Evolutionary conservation across 805 yeast genomes (phyloP), one percentile per base, ranked within the genome.

Genomic region (Kockiozyma suomiensis): DNA sequence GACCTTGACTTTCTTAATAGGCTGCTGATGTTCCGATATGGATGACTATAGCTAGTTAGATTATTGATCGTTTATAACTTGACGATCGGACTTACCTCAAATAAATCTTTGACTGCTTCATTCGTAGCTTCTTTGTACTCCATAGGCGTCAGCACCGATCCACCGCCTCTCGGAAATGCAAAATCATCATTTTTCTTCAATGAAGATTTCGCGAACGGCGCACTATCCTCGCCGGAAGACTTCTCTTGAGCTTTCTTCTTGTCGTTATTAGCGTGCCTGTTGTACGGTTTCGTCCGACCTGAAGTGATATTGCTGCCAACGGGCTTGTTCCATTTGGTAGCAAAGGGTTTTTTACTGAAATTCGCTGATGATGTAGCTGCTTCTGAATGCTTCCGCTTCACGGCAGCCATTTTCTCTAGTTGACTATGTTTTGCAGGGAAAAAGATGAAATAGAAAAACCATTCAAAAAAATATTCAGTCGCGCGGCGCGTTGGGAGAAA

Each of bases 131-230:
- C 94, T 73, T 90, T 91, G 66, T 90, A 85, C 75, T 94, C 99
- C 66, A 94, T 77, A 5, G 98, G 91, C 2, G 96, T 83, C 70
- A 94, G 81, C 26, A 85, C 89, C 15, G 76, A 70, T 5, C 77
- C 78, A 52, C 99, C 99, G 68, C 99, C 99, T 84, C 99, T 88
- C 52, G 99, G 99, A 72, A 94, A 94, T 43, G 46, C 48, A 35
- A 52, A 26, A 19, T 41, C 48, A 10, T 52, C 56, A 35, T 52
- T 26, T 19, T 32, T 52, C 43, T 52, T 42, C 32, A 52, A n/a
- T 7, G 42, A 42, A 19, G 55, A 50, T 33, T 50, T 56, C 47
- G 23, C 23, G 23, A 38, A 30, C 25, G 45, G 38, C 17, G 47
- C 52, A 28, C 33, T 40, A 15, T 17, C 17, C 23, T 13, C 38